Percentiles rank a stretch among this genome's conserved stretches.
These are phyloP conservation scores for Komagataella ulmi DNA, from an alignment of 805 yeast species.

Conservation along the genomic window DNA sequence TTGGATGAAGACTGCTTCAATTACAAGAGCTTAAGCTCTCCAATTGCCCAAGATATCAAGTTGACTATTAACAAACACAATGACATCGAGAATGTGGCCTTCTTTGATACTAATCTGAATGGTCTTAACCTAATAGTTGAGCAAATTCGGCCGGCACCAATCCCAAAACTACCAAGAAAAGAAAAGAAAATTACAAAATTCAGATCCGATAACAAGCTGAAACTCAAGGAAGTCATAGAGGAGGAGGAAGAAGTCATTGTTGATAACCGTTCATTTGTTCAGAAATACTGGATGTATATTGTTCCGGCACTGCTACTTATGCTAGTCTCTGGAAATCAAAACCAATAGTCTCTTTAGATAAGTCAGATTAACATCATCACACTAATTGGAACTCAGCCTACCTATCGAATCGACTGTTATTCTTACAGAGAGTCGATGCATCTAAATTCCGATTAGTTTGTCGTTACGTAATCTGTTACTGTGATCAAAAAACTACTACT, in stretches of 20 bases:
- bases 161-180: slow-evolving; percentile 7
- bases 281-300: slow-evolving; percentile 50
- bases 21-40: neutral
- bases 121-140: neutral
- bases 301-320: slow-evolving; percentile 34
- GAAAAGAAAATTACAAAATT: slow-evolving; percentile 2
- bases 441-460: no score
- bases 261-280: slow-evolving; percentile 31
- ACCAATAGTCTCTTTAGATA: neutral
- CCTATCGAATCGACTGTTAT: no score
- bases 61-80: neutral
- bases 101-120: neutral
- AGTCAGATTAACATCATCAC: neutral
- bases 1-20: neutral
- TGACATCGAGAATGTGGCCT: neutral
- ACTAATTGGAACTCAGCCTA: no score
- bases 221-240: slow-evolving; percentile 3
- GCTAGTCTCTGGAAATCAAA: slow-evolving; percentile 9
- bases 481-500: neutral
- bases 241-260: neutral
- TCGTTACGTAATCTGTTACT: neutral
- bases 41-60: neutral
- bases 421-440: no score
- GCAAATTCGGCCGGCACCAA: neutral
- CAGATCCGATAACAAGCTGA: slow-evolving; percentile 1